These are phyloP conservation scores for Chytriomyces hyalinus DNA, from an alignment of 192 early-diverging fungal genomes.

Conservation along the genomic window DNA sequence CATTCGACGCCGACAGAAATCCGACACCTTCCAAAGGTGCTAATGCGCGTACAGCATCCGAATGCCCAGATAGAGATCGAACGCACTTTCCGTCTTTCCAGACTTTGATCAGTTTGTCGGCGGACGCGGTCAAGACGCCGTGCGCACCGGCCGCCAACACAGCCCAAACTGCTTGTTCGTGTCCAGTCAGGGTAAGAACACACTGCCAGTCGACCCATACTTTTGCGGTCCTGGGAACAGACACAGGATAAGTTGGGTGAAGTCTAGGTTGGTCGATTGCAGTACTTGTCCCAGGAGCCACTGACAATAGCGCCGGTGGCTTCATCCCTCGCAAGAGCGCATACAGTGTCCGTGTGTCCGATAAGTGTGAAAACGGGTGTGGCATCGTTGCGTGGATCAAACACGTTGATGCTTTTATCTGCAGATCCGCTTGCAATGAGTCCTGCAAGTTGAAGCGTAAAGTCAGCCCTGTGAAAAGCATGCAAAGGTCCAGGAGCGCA, in stretches of 20 bases:
- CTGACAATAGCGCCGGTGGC: constrained; percentile 75
- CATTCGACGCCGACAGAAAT: constrained; percentile 90
- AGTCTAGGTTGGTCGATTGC: too few species aligned
- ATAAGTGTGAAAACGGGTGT: constrained; percentile 69
- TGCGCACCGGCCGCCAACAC: constrained; percentile 78
- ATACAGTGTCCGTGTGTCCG: constrained; percentile 90
- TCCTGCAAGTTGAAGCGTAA: constrained; percentile 50
- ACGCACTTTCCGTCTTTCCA: constrained; percentile 60
- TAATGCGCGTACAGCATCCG: constrained; percentile 88
- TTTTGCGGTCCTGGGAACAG: constrained; percentile 72
- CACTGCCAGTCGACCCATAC: constrained; percentile 86
- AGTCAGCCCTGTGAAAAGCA: background rate
- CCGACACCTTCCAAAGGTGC: constrained; percentile 62
- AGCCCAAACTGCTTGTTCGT: constrained; percentile 89
- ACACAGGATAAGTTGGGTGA: background rate
- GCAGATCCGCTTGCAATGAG: constrained; percentile 81
- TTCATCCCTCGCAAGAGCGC: constrained; percentile 61
- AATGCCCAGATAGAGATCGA: constrained; percentile 79
- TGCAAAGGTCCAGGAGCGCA: constrained; percentile 27
- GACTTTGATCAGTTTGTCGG: constrained; percentile 87
- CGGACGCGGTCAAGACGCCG: constrained; percentile 81
- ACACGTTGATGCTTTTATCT: constrained; percentile 85
- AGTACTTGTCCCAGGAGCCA: constrained; percentile 97
- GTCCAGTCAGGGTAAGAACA: constrained; percentile 74
- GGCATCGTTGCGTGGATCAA: constrained; percentile 58